Evolutionary conservation across 176 grass and related monocot species (phyloP), one percentile per base, ranked within the genome.

Genomic region (Hordeum marinum): DNA sequence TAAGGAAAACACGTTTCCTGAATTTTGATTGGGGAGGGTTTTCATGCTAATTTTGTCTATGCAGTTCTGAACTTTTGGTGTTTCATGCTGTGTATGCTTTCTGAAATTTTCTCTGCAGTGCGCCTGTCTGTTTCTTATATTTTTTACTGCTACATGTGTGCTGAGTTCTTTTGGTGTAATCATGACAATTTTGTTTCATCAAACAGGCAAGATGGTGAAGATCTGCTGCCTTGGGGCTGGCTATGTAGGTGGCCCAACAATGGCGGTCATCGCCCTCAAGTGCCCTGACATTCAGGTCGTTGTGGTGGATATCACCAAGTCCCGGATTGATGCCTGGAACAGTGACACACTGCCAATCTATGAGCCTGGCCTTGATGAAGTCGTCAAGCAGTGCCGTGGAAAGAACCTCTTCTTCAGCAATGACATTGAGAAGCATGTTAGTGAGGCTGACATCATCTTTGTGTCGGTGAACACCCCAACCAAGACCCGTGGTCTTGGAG

Each of bases 381-480:
- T 94, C 8, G 92, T 94, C 8, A 90, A 90, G 88, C 58, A 76
- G 25, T 90, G 92, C 83, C 72, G 92, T 13, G 92, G 92, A 37
- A 81, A 63, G 66, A 94, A 94, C 79, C 92, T 94, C 40, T 94
- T 94, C 83, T 94, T 94, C 75, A 94, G 92, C 86, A 94, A 59
- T 5, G 92, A 94, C n/a, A 63, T 94, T 24, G 92, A 94, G 57
- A 94, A 90, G 68, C 85, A 94, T 34, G 84, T 90, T 7, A 31
- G 39, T 0, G 92, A 94, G 60, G 82, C 92, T 9, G 92, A 94
- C 79, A 94, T 94, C 62, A 86, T 94, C 73, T 94, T 94, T 42
- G 92, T 94, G 63, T 94, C 92, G 1, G 92, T 94, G 3, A 94
- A 94, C 88, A 94, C 92, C 13, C 92, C 92, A 6, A 94, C 92